These are phyloP conservation scores for Candida alai DNA, from an alignment of 805 yeast genomes.

Conservation along the genomic window DNA sequence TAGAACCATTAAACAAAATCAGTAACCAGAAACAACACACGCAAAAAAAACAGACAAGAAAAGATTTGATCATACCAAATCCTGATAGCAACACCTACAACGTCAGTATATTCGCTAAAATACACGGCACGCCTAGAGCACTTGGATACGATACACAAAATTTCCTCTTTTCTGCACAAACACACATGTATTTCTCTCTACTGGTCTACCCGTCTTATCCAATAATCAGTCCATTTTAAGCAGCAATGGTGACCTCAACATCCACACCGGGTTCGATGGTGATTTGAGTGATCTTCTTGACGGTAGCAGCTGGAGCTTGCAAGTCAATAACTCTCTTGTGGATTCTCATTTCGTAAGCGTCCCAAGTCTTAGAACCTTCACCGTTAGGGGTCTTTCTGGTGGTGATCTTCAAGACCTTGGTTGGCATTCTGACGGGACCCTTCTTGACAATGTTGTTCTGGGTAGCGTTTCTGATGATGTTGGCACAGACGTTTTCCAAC, in stretches of 20 bases:
- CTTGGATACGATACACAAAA: slow-evolving; percentile 29
- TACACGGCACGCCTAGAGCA: slow-evolving; percentile 65
- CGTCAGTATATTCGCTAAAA: slow-evolving; percentile 42
- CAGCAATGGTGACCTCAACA: slow-evolving; percentile 90
- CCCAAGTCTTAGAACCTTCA: slow-evolving; percentile 99
- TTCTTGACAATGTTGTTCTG: slow-evolving; percentile 81
- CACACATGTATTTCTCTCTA: too few relatives aligned
- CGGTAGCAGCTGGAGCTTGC: slow-evolving; percentile 91
- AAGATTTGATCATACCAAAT: slow-evolving; percentile 19
- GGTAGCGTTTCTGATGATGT: slow-evolving; percentile 85
- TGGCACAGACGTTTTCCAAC: slow-evolving; percentile 92
- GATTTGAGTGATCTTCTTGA: slow-evolving; percentile 95
- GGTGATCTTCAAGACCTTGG: slow-evolving; percentile 95
- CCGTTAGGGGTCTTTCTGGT: slow-evolving; percentile 99
- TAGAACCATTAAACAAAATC: too few relatives aligned
- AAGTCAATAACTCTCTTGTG: slow-evolving; percentile 99
- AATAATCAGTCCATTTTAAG: too few relatives aligned
- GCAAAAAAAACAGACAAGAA: not conserved
- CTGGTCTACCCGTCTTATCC: too few relatives aligned
- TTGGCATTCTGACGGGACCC: slow-evolving; percentile 99
- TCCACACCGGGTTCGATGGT: slow-evolving; percentile 99
- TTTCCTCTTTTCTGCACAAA: too few relatives aligned
- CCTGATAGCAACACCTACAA: slow-evolving; percentile 62
- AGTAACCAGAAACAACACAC: not conserved
- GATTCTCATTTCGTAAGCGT: slow-evolving; percentile 98